Percentiles rank a stretch among this genome's conserved stretches.
phyloP scores from a whole-genome alignment of 192 early-diverging fungal genomes.

The Backusella westeae region DNA sequence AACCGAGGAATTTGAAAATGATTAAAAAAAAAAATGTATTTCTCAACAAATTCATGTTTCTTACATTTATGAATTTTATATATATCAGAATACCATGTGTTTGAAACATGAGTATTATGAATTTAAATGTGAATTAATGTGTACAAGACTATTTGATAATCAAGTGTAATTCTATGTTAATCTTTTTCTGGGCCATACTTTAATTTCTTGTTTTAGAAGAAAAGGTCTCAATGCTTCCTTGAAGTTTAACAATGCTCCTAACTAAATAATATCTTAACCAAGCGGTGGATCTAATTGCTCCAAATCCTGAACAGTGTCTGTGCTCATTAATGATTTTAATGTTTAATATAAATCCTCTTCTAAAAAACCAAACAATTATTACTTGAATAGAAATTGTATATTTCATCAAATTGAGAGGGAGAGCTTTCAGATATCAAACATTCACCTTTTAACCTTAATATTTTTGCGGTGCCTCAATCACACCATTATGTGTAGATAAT shows the following conservation, averaged over 20 bases:
- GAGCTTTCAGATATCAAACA: not conserved
- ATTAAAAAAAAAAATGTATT: too few species aligned
- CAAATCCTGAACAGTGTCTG: not conserved
- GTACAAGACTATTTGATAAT: too few species aligned
- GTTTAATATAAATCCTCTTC: not conserved
- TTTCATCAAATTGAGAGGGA: not conserved
- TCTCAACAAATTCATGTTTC: too few species aligned
- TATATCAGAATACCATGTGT: too few species aligned
- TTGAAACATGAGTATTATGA: too few species aligned
- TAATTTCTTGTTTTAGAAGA: too few species aligned
- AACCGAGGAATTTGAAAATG: too few species aligned
- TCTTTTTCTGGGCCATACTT: too few species aligned
- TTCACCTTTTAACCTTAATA: not conserved
- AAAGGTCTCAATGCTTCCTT: too few species aligned
- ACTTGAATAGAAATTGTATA: not conserved
- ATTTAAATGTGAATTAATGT: too few species aligned
- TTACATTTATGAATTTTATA: too few species aligned
- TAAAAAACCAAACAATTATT: not conserved
- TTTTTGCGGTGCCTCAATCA: not conserved
- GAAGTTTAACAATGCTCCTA: not conserved
- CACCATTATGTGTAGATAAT: not conserved
- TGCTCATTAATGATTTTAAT: not conserved
- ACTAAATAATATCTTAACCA: not conserved
- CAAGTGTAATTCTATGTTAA: too few species aligned
- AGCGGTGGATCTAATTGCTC: not conserved